These are phyloP conservation scores for Aspergillus sp. DNA, from an alignment of 2,329 filamentous ascomycete genomes.

Conservation along the genomic window DNA sequence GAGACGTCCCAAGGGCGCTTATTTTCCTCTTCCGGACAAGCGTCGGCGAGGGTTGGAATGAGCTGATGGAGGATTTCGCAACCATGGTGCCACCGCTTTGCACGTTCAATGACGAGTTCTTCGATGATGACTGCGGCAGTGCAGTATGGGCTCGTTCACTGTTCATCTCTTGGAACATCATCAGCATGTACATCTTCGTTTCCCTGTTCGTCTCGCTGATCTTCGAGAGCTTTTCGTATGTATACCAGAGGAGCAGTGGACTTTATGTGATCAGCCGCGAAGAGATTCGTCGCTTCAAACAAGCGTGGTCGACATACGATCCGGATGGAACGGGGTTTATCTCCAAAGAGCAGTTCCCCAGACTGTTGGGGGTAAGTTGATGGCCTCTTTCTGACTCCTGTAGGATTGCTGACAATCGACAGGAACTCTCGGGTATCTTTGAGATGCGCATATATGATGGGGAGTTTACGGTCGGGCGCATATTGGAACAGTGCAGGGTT, in stretches of 20 bases:
- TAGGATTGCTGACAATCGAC: conserved; percentile 3
- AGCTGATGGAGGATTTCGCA: conserved; percentile 93
- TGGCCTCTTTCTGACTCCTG: conserved; percentile 4
- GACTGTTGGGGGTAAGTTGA: conserved; percentile 61
- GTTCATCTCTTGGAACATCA: conserved; percentile 95
- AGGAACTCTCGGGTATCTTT: conserved; percentile 86
- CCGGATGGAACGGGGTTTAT: conserved; percentile 88
- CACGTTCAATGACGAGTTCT: conserved; percentile 62
- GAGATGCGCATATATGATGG: conserved; percentile 94
- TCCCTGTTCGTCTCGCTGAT: conserved; percentile 97
- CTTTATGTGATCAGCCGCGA: conserved; percentile 82
- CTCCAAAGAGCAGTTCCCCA: conserved; percentile 76
- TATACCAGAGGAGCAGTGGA: conserved; percentile 94
- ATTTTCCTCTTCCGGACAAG: conserved; percentile 90
- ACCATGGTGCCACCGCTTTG: conserved; percentile 70
- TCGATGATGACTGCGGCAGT: conserved; percentile 87
- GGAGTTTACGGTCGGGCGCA: conserved; percentile 75
- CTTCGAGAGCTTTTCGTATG: conserved; percentile 98
- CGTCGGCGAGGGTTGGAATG: conserved; percentile 92
- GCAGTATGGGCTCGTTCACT: conserved; percentile 75
- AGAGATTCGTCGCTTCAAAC: conserved; percentile 93
- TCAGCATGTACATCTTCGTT: conserved; percentile 99
- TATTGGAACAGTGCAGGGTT: conserved; percentile 73
- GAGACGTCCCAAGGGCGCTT: conserved; percentile 84
- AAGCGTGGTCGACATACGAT: conserved; percentile 94